phyloP scores from a whole-genome alignment of 768 basidiomycete genomes.

The Nevesoporus exiguus region DNA sequence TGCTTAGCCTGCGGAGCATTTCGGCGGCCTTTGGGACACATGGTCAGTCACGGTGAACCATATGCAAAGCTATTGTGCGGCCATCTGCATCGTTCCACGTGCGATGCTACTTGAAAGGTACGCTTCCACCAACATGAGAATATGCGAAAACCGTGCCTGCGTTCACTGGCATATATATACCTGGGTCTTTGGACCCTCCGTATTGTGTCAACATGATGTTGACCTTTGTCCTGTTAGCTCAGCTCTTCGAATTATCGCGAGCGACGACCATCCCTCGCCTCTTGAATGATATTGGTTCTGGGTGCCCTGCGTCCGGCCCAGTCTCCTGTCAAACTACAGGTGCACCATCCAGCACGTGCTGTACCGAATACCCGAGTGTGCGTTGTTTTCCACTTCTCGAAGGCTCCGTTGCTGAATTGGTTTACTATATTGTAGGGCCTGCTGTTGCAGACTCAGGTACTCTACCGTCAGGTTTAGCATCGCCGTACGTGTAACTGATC shows the following conservation, averaged over 20 bases:
- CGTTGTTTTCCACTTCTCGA: slow-evolving; percentile 19
- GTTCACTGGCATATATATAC: slow-evolving; percentile 21
- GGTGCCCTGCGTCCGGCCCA: slow-evolving; percentile 49
- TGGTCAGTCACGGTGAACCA: neutral
- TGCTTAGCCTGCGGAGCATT: neutral
- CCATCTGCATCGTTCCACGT: neutral
- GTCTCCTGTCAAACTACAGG: slow-evolving; percentile 54
- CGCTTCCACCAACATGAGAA: neutral
- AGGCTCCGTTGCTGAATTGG: neutral
- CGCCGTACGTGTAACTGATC: slow-evolving; percentile 2
- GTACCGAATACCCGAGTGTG: slow-evolving; percentile 65
- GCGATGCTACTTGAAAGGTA: neutral
- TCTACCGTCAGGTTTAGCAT: neutral
- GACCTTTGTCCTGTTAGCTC: slow-evolving; percentile 20
- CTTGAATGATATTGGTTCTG: slow-evolving; percentile 40
- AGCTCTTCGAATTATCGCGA: slow-evolving; percentile 17
- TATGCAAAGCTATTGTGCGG: neutral
- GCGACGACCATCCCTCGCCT: slow-evolving; percentile 20
- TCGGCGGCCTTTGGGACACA: neutral
- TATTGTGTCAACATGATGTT: slow-evolving; percentile 3
- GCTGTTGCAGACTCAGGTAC: slow-evolving; percentile 53
- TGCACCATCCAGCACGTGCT: slow-evolving; percentile 46
- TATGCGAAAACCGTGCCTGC: neutral
- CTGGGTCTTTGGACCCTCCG: neutral
- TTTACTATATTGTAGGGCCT: slow-evolving; percentile 44